Conservation (phyloP, 495 filamentous ascomycete genomes). For the Schizothecium vesticola region DNA sequence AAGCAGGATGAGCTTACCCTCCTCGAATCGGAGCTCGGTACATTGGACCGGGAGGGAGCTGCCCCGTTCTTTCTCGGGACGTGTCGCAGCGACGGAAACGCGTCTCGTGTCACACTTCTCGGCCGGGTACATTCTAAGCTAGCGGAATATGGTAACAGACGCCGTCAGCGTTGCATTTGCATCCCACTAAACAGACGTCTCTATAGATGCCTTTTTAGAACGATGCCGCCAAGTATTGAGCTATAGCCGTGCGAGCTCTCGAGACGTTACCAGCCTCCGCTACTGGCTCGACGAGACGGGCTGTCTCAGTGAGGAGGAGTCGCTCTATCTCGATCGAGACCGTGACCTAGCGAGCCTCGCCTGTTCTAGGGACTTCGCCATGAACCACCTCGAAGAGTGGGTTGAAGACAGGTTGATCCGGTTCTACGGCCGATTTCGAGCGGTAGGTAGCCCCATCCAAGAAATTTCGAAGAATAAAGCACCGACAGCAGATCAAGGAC, state of each 20-base stretch:
- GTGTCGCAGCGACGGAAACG: slow-evolving; percentile 24
- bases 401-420: slow-evolving; percentile 25
- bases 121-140: slow-evolving; percentile 15
- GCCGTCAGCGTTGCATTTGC: no score
- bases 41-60: slow-evolving; percentile 25
- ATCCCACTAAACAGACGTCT: no score
- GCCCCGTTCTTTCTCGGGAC: slow-evolving; percentile 28
- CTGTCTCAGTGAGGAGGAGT: slow-evolving; percentile 26
- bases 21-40: slow-evolving; percentile 28
- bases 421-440: slow-evolving; percentile 21
- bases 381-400: slow-evolving; percentile 22
- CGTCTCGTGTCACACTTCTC: slow-evolving; percentile 18
- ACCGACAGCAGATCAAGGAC: neutral
- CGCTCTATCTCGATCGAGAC: slow-evolving; percentile 20
- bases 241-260: slow-evolving; percentile 4
- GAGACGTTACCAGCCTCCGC: slow-evolving; percentile 22
- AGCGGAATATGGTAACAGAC: slow-evolving; percentile 26
- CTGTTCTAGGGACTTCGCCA: slow-evolving; percentile 16
- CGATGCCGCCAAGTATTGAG: slow-evolving; percentile 17
- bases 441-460: slow-evolving; percentile 13
- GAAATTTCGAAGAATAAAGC: neutral
- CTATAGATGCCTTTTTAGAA: slow-evolving; percentile 23
- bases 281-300: slow-evolving; percentile 29
- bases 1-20: slow-evolving; percentile 27
- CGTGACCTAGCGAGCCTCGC: slow-evolving; percentile 23